Evolutionary conservation across 2,329 filamentous ascomycete species (phyloP).

Genomic region (Neofusicoccum ribis): DNA sequence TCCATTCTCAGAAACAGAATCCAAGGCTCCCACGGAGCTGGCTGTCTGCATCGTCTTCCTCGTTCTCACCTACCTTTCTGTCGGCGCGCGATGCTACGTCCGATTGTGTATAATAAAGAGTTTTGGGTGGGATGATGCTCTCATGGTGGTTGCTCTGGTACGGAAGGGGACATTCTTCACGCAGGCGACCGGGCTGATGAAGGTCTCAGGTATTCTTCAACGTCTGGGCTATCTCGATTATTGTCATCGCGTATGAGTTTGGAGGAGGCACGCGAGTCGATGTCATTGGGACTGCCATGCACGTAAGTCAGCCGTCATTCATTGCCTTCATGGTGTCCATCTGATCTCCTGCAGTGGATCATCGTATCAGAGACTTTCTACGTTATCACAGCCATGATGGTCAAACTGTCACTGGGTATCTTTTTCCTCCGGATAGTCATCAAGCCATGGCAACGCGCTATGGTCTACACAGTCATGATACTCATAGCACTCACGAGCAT

Average conservation of each 20-base stretch:
- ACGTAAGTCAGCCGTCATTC: slow-evolving; percentile 1
- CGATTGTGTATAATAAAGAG: slow-evolving; percentile 39
- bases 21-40: slow-evolving; percentile 27
- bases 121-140: slow-evolving; percentile 47
- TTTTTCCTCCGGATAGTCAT: slow-evolving; percentile 49
- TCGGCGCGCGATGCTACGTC: slow-evolving; percentile 43
- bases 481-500: slow-evolving; percentile 35
- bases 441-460: slow-evolving; percentile 38
- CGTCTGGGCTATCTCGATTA: slow-evolving; percentile 30
- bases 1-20: slow-evolving; percentile 21
- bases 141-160: slow-evolving; percentile 43
- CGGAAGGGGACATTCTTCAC: slow-evolving; percentile 2
- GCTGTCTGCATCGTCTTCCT: slow-evolving; percentile 37
- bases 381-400: slow-evolving; percentile 39
- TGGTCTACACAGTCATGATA: slow-evolving; percentile 28
- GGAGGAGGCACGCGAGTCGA: slow-evolving; percentile 34
- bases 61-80: slow-evolving; percentile 38
- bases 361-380: slow-evolving; percentile 41
- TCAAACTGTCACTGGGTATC: slow-evolving; percentile 48
- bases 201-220: slow-evolving; percentile 34
- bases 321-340: too few species aligned
- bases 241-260: slow-evolving; percentile 30
- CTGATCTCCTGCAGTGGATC: slow-evolving; percentile 29
- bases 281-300: background rate
- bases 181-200: background rate